Evolutionary conservation across 495 filamentous ascomycete genomes (phyloP).

Genomic region (Opeltia flavorubescens): DNA sequence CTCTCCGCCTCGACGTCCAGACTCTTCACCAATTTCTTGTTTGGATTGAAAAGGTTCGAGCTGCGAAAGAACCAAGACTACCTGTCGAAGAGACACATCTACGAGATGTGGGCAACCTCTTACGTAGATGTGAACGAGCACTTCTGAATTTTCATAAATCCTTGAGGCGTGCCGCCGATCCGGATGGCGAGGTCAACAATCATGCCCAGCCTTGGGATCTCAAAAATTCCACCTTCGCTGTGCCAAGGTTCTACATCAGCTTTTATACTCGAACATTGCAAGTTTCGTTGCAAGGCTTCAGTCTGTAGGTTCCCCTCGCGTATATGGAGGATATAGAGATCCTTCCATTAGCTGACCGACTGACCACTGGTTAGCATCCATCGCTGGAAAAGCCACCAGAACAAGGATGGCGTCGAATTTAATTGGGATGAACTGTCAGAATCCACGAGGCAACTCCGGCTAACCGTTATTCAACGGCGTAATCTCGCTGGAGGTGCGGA

Average conservation of each 20-base stretch:
- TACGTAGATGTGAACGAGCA: slow-evolving; percentile 4
- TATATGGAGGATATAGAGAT: too few species aligned
- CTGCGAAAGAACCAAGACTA: neutral
- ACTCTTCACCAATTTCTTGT: neutral
- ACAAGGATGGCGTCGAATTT: slow-evolving; percentile 4
- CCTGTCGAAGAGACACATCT: neutral
- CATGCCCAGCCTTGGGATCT: neutral
- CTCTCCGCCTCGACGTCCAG: slow-evolving; percentile 3
- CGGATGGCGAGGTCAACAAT: neutral
- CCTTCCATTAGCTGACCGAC: too few species aligned
- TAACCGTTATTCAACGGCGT: slow-evolving; percentile 3
- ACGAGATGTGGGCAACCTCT: neutral
- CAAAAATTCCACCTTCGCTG: neutral
- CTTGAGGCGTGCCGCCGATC: neutral
- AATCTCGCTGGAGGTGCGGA: slow-evolving; percentile 1
- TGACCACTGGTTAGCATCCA: slow-evolving; percentile 3
- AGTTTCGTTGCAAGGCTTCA: slow-evolving; percentile 8
- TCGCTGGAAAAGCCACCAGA: slow-evolving; percentile 9
- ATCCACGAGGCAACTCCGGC: slow-evolving; percentile 5
- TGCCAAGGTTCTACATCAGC: slow-evolving; percentile 3
- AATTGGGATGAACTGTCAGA: slow-evolving; percentile 2
- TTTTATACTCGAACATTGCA: slow-evolving; percentile 9
- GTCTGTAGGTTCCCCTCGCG: slow-evolving; percentile 2
- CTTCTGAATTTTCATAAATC: slow-evolving; percentile 5
- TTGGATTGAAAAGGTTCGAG: neutral